Evolutionary conservation across 2,329 filamentous ascomycete species (phyloP).

Genomic region (Penicillium sp.): DNA sequence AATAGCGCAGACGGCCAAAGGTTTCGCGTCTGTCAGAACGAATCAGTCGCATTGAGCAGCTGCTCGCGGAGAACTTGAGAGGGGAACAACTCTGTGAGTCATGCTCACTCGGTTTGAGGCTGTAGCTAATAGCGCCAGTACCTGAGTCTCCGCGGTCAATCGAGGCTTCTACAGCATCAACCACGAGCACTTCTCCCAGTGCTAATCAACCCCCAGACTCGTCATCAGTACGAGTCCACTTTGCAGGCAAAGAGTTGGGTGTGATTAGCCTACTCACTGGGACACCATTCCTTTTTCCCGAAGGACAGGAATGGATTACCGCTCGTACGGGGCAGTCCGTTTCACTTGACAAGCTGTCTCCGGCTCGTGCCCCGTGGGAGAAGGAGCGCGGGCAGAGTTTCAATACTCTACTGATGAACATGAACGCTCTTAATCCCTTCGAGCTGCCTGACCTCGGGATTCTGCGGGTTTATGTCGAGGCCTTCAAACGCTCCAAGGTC

Average conservation of each 20-base stretch:
- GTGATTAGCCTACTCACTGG: constrained; percentile 51
- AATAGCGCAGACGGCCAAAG: constrained; percentile 21
- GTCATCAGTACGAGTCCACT: constrained; percentile 46
- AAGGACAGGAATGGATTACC: constrained; percentile 53
- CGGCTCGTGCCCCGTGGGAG: constrained; percentile 35
- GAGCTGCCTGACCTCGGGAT: constrained; percentile 39
- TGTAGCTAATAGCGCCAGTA: not conserved
- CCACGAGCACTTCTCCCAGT: constrained; percentile 19
- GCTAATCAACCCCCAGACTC: constrained; percentile 20
- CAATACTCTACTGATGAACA: constrained; percentile 20
- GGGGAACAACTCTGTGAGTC: constrained; percentile 12
- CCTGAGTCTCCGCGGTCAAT: constrained; percentile 7
- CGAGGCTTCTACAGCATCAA: constrained; percentile 7
- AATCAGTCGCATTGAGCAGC: constrained; percentile 44
- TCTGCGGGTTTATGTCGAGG: constrained; percentile 34
- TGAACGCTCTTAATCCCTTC: constrained; percentile 22
- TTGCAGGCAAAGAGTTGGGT: constrained; percentile 51
- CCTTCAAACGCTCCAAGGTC: constrained; percentile 34
- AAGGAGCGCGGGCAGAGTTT: constrained; percentile 32
- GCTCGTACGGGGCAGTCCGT: constrained; percentile 46
- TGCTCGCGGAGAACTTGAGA: constrained; percentile 35
- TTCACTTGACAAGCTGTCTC: constrained; percentile 31
- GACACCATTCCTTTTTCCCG: constrained; percentile 51
- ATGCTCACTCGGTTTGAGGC: not conserved
- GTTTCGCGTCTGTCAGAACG: constrained; percentile 38